Percentiles rank a stretch among this genome's conserved stretches.
Evolutionary conservation across 768 basidiomycete species (phyloP).

Genomic region (Tephrocybe sp.): DNA sequence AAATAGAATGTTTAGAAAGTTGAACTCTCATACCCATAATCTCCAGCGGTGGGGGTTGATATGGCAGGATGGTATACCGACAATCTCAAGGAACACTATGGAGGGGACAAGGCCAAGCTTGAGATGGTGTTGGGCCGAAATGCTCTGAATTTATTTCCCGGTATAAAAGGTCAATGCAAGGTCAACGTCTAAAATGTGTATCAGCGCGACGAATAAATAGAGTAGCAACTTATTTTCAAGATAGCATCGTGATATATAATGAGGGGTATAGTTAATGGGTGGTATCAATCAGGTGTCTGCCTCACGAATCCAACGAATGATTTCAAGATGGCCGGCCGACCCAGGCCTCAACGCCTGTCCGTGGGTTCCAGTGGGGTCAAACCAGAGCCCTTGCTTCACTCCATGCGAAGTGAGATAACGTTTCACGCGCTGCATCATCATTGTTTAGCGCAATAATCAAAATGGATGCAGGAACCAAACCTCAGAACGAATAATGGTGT

Average conservation of each 20-base stretch:
- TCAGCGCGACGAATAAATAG: neutral
- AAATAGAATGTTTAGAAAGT: no score
- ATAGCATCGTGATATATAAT: neutral
- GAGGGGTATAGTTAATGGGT: neutral
- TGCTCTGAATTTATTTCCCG: slow-evolving; percentile 50
- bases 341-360: slow-evolving; percentile 58
- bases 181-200: neutral
- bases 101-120: slow-evolving; percentile 36
- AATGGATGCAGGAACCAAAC: slow-evolving; percentile 36
- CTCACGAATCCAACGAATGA: slow-evolving; percentile 63
- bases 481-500: slow-evolving; percentile 73
- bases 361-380: slow-evolving; percentile 61
- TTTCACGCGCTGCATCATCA: slow-evolving; percentile 54
- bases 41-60: slow-evolving; percentile 53
- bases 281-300: slow-evolving; percentile 1
- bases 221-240: neutral
- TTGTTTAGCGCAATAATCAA: neutral
- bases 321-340: slow-evolving; percentile 50
- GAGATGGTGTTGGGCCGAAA: slow-evolving; percentile 47
- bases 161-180: slow-evolving; percentile 18
- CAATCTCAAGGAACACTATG: slow-evolving; percentile 51
- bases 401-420: slow-evolving; percentile 78
- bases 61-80: slow-evolving; percentile 64
- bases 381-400: slow-evolving; percentile 62
- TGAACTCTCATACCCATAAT: neutral